Percentiles rank a stretch among this genome's conserved stretches.
phyloP scores from a whole-genome alignment of 352 stramenopile genomes.

The Globisporangium ultimum region DNA sequence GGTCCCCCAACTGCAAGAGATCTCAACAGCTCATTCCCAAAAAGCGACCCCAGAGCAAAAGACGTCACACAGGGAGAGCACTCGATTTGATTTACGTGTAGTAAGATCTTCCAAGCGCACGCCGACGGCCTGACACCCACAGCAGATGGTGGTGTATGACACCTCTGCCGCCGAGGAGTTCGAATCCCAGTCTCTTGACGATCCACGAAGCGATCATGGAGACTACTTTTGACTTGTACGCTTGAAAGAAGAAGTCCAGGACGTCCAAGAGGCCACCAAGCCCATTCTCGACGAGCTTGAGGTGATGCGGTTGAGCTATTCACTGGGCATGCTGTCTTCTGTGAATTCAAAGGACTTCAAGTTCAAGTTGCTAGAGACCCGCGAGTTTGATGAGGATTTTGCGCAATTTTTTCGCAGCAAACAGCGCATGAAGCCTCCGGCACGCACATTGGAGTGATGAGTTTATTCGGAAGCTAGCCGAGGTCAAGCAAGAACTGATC shows the following conservation, averaged over 20 bases:
- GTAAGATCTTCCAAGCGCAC: too few relatives aligned
- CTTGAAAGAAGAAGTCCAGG: conserved; percentile 44
- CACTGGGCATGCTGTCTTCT: conserved; percentile 40
- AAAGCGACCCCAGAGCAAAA: too few relatives aligned
- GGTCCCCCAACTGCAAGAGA: too few relatives aligned
- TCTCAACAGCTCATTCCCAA: too few relatives aligned
- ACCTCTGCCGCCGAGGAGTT: too few relatives aligned
- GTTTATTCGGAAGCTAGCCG: conserved; percentile 54
- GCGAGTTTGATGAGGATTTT: conserved; percentile 63
- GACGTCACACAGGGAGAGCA: too few relatives aligned
- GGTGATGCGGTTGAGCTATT: conserved; percentile 56
- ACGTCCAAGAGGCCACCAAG: conserved; percentile 61
- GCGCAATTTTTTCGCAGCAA: conserved; percentile 23
- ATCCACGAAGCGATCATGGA: not conserved
- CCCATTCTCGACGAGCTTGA: conserved; percentile 63
- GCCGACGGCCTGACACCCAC: too few relatives aligned
- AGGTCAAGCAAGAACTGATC: conserved; percentile 37
- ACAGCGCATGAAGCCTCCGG: not conserved
- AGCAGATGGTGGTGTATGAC: too few relatives aligned
- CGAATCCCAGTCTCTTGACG: too few relatives aligned
- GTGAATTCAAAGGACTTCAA: conserved; percentile 49
- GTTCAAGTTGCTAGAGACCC: conserved; percentile 37
- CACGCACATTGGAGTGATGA: conserved; percentile 24
- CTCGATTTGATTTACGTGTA: too few relatives aligned
- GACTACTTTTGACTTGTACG: conserved; percentile 54